A percentile compares a stretch with the other conserved stretches of the same genome.
phyloP scores from a whole-genome alignment of 495 filamentous ascomycete genomes.

The Aspergillus coremiiformis region DNA sequence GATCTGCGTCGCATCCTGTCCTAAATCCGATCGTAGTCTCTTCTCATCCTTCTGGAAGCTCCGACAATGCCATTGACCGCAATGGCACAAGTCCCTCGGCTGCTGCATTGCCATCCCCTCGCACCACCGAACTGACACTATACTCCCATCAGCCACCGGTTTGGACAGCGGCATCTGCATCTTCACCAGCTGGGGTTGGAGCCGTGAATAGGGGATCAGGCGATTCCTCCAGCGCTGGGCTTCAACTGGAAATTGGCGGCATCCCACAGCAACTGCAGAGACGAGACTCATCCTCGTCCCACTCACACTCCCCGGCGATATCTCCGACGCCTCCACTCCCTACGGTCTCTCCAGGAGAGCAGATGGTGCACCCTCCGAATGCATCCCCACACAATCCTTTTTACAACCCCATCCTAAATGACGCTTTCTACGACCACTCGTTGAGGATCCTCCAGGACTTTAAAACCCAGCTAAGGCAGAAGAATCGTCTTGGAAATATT shows the following conservation, averaged over 20 bases:
- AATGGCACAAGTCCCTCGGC: conserved; percentile 6
- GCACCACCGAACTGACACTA: not conserved
- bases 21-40: not conserved
- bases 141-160: not conserved
- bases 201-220: not conserved
- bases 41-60: conserved; percentile 1
- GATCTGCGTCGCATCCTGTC: not conserved
- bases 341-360: not conserved
- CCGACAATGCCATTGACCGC: conserved; percentile 8
- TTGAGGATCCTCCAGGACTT: conserved; percentile 10
- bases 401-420: not conserved
- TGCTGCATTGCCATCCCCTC: conserved; percentile 5
- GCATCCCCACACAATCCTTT: not conserved
- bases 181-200: not conserved
- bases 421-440: conserved; percentile 12
- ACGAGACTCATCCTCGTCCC: not conserved
- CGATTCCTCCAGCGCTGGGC: not conserved
- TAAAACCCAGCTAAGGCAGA: not conserved
- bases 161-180: not conserved
- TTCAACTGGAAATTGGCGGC: not conserved
- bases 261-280: not conserved
- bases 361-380: not conserved
- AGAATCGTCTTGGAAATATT: conserved; percentile 19
- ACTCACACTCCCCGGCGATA: not conserved
- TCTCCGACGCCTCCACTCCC: not conserved